Evolutionary conservation across 345 rosid genomes (phyloP).

Genomic region (Rhodomyrtus tomentosa): DNA sequence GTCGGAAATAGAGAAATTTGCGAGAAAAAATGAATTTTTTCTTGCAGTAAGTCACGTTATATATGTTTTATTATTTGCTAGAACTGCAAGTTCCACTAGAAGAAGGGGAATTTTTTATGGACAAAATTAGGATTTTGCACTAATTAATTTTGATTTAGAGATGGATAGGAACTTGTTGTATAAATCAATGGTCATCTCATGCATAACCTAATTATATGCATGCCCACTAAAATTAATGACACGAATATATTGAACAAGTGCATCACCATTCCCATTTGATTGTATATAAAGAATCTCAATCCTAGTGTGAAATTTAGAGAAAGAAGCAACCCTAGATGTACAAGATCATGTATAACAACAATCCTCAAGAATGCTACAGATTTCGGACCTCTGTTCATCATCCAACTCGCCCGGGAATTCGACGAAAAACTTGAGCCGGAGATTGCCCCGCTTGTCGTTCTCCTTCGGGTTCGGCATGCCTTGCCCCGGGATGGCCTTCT

Average conservation of each 20-base stretch:
- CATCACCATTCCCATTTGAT: not conserved
- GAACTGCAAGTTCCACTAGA: no score
- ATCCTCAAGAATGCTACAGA: constrained; percentile 34
- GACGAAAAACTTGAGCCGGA: constrained; percentile 40
- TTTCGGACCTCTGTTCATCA: constrained; percentile 38
- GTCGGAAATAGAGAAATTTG: no score
- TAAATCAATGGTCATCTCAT: not conserved
- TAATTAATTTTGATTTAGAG: no score
- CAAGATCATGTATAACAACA: constrained; percentile 13
- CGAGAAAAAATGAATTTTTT: no score
- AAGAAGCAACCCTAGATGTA: not conserved
- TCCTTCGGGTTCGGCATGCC: constrained; percentile 58
- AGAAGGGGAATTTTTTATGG: no score
- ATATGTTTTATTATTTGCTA: no score
- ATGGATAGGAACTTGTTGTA: no score
- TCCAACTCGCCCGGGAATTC: constrained; percentile 48
- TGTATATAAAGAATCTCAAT: not conserved
- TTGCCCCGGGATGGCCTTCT: constrained; percentile 52
- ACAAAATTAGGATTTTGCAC: no score
- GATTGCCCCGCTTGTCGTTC: constrained; percentile 48
- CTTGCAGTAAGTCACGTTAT: no score
- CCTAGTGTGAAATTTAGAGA: not conserved
- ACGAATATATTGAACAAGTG: not conserved
- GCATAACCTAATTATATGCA: not conserved
- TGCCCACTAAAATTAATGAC: not conserved